phyloP scores from a whole-genome alignment of 1,284 basidiomycete genomes.

The Ustilago tritici region DNA sequence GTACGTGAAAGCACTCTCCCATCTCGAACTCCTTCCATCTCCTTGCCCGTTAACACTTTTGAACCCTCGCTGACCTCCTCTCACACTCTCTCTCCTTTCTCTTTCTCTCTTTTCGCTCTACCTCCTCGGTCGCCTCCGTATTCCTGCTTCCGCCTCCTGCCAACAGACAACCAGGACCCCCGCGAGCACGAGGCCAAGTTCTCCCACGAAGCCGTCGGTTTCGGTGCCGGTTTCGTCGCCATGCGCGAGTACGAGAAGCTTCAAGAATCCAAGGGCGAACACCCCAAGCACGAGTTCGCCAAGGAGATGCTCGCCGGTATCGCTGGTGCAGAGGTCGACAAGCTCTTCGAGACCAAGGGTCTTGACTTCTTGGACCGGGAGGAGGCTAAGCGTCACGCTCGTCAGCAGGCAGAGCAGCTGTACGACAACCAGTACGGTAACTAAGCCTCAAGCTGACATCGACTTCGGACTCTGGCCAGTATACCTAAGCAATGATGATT shows the following conservation, averaged over 20 bases:
- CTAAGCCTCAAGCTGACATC: slow-evolving; percentile 3
- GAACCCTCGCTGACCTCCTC: background rate
- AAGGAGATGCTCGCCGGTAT: slow-evolving; percentile 71
- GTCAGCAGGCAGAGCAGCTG: slow-evolving; percentile 51
- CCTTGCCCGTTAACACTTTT: background rate
- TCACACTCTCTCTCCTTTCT: background rate
- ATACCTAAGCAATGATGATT: too few relatives aligned
- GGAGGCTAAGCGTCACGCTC: slow-evolving; percentile 72
- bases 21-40: background rate
- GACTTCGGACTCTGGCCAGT: too few relatives aligned
- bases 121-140: background rate
- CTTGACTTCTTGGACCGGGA: slow-evolving; percentile 67
- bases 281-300: slow-evolving; percentile 70
- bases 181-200: slow-evolving; percentile 59
- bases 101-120: background rate
- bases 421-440: slow-evolving; percentile 58
- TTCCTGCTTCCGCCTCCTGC: background rate
- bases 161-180: slow-evolving; percentile 50
- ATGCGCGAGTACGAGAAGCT: slow-evolving; percentile 76
- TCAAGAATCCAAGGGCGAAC: slow-evolving; percentile 72
- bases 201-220: slow-evolving; percentile 78
- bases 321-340: slow-evolving; percentile 62
- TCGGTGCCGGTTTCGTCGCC: slow-evolving; percentile 71
- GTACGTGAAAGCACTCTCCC: slow-evolving; percentile 24
- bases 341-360: slow-evolving; percentile 64